Conservation (phyloP, 2,329 filamentous ascomycete species). For the Claviceps pazoutovae region DNA sequence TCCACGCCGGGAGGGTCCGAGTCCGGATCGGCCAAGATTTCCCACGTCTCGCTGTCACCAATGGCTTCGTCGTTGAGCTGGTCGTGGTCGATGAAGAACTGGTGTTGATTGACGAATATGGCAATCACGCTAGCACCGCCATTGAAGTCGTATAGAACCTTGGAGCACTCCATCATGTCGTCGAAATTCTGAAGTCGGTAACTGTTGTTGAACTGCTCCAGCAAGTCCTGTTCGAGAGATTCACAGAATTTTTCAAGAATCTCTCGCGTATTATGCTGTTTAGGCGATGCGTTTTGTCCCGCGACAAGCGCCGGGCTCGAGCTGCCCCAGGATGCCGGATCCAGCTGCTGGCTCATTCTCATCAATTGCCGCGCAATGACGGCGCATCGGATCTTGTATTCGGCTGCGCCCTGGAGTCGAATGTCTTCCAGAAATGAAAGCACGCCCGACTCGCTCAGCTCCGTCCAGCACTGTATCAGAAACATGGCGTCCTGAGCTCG, state of each 20-base stretch:
- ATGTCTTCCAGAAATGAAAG: constrained; percentile 81
- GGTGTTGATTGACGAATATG: constrained; percentile 94
- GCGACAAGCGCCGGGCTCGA: constrained; percentile 38
- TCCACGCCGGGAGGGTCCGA: constrained; percentile 84
- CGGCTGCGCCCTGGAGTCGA: constrained; percentile 67
- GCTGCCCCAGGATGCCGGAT: constrained; percentile 58
- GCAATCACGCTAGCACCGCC: constrained; percentile 91
- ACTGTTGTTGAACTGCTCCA: constrained; percentile 95
- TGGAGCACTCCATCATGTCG: constrained; percentile 94
- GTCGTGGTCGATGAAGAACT: constrained; percentile 95
- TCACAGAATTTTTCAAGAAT: constrained; percentile 95
- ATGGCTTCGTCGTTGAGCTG: constrained; percentile 79
- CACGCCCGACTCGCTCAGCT: constrained; percentile 81
- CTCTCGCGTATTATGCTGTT: constrained; percentile 60
- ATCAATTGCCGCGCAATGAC: constrained; percentile 87
- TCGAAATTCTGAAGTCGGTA: constrained; percentile 92
- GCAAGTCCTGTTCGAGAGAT: constrained; percentile 82
- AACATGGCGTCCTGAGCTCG: constrained; percentile 89
- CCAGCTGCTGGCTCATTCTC: constrained; percentile 83
- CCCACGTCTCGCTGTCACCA: constrained; percentile 68
- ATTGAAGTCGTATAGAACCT: constrained; percentile 89
- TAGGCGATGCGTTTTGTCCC: constrained; percentile 23
- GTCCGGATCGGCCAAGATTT: constrained; percentile 86
- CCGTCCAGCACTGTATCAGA: constrained; percentile 90
- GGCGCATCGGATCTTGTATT: constrained; percentile 88